Evolutionary conservation across 305 asterid species (phyloP).

Genomic region (Fraxinus baroniana): DNA sequence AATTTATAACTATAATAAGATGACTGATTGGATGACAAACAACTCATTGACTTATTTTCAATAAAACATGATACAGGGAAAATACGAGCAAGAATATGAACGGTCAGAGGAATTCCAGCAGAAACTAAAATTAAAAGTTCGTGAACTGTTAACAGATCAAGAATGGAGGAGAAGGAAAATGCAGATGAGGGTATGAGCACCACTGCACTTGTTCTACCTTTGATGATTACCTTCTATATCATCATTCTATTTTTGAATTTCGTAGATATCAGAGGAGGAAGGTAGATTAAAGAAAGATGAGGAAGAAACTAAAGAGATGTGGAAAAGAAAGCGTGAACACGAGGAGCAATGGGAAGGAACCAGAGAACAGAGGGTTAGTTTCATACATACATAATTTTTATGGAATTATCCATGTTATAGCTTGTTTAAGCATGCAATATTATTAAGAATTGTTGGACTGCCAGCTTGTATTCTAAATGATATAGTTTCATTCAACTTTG

Average conservation of each 20-base stretch:
- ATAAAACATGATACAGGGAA: slow-evolving; percentile 57
- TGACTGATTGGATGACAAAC: slow-evolving; percentile 15
- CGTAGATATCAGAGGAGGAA: slow-evolving; percentile 98
- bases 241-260: slow-evolving; percentile 10
- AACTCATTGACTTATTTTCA: background rate
- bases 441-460: background rate
- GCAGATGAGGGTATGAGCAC: slow-evolving; percentile 84
- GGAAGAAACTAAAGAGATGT: slow-evolving; percentile 96
- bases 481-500: slow-evolving; percentile 28
- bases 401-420: background rate
- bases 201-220: slow-evolving; percentile 12
- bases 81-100: slow-evolving; percentile 84
- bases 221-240: slow-evolving; percentile 6
- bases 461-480: background rate
- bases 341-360: slow-evolving; percentile 99
- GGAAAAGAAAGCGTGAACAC: slow-evolving; percentile 98
- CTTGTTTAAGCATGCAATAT: background rate
- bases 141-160: slow-evolving; percentile 91
- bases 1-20: background rate
- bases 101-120: slow-evolving; percentile 78
- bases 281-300: slow-evolving; percentile 98
- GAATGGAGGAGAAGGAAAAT: slow-evolving; percentile 99
- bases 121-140: slow-evolving; percentile 85
- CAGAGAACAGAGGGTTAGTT: slow-evolving; percentile 84
- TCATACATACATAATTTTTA: slow-evolving; percentile 13